Base-by-base conservation (phyloP, 257 asterid species). In the Cinchona pubescens region DNA sequence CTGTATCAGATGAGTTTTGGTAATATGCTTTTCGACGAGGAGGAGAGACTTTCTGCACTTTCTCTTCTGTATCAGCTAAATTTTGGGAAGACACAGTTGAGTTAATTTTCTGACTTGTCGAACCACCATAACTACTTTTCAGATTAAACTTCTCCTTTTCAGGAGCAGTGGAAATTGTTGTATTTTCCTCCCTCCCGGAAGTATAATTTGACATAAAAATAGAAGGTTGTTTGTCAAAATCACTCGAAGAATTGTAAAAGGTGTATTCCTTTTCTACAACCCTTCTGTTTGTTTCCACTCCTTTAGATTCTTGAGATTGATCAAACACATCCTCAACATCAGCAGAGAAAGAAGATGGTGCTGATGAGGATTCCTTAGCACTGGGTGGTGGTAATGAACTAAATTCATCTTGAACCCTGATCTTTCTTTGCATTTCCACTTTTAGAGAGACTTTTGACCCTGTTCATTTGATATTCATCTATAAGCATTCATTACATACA, bases 361-460 rank as follows among this genome's bases (percentile, higher is more conserved):
- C 86, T 69, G 90, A 82, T 71, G 87, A 82, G 77, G 86, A 59
- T 80, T 92, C 98, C 88, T 85, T 94, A 79, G 48, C 81, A 74
- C 43, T 10, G 46, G 49, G 76, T 14, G 91, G 85, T 55, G 87
- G 90, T 74, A 86, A 71, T 63, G 84, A 88, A 84, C 85, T n/a
- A n/a, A n/a, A n/a, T n/a, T n/a, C n/a, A n/a, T n/a, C n/a, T 83
- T 67, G 83, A 43, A 49, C 77, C 81, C 82, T 85, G 97, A 64
- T 95, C 98, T 81, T 91, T 92, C 76, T 78, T 90, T 30, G 90
- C 72, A 67, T 92, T 95, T 73, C 99, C 96, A 79, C 91, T 86
- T 82, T 85, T 95, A 7, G 98, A 92, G 73, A 95, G 93, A 88
- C 99, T 92, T 84, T 92, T 95, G 59, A 92, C 98, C 87, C 99